Conservation (phyloP, 2,329 filamentous ascomycete species). For the Erysiphe neolycopersici region DNA sequence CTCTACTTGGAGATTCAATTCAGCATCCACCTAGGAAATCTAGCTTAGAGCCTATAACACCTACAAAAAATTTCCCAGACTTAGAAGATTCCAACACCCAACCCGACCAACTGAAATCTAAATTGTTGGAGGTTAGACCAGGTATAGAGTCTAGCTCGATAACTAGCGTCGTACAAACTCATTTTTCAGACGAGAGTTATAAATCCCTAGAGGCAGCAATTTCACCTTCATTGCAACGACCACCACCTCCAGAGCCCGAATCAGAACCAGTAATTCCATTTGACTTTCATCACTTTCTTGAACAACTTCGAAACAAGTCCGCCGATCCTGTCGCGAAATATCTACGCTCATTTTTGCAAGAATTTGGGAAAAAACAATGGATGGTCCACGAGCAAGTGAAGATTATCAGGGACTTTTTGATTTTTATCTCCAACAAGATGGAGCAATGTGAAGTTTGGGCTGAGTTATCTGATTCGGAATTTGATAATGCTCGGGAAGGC, state of each 20-base stretch:
- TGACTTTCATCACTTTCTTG: conserved; percentile 90
- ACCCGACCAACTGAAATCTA: conserved; percentile 1
- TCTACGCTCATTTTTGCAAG: conserved; percentile 72
- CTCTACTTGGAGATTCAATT: conserved; percentile 37
- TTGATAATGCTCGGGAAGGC: conserved; percentile 91
- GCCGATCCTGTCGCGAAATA: conserved; percentile 96
- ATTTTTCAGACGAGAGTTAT: conserved; percentile 21
- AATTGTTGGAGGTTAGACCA: conserved; percentile 12
- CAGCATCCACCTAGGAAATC: conserved; percentile 64
- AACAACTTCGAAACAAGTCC: conserved; percentile 84
- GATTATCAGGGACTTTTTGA: conserved; percentile 86
- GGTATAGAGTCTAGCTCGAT: conserved; percentile 15
- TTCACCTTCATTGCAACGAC: conserved; percentile 26
- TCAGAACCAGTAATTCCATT: conserved; percentile 73
- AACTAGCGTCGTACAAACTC: conserved; percentile 9
- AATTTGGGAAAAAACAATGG: conserved; percentile 96
- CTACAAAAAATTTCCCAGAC: conserved; percentile 10
- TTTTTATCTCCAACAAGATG: conserved; percentile 98
- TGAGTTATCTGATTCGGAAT: conserved; percentile 84
- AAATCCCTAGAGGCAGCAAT: conserved; percentile 14
- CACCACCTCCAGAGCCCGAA: conserved; percentile 44
- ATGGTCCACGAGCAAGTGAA: conserved; percentile 99
- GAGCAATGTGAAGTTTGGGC: conserved; percentile 89
- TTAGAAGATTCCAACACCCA: conserved; percentile 6
- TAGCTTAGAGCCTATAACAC: conserved; percentile 39